Evolutionary conservation across 495 filamentous ascomycete genomes (phyloP), one percentile per base, ranked within the genome.

Genomic region (Lepraria neglecta): DNA sequence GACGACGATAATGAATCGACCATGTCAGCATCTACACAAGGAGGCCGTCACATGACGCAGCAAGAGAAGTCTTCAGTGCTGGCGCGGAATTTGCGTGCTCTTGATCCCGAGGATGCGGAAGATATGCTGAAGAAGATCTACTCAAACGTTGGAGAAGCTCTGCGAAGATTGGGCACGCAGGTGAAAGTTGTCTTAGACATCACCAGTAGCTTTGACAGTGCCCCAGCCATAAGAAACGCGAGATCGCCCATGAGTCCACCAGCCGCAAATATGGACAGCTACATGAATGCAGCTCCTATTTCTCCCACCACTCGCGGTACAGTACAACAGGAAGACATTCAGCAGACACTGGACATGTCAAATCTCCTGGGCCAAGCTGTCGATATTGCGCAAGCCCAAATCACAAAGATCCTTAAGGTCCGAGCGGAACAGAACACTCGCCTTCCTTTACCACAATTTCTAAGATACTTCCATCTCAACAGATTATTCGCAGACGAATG

Each of bases 111-210:
- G 21, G 90, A 91, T 73, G 89, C 94, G 0, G 94, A 99, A 74
- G 79, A 83, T n/a, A 81, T 97, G 65, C 78, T 97, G 10, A 78
- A 84, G 21, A 87, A 82, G 44, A 86, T 95, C 19, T 99, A 97
- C 69, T 85, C 89, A 5, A 83, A 87, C 6, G 87, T 96, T 28
- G 87, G 92, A 24, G 94, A 99, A 70, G 87, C 89, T 0, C 71
- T 97, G 58, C 80, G 94, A 58, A 81, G 94, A 68, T 74, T 97
- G 12, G 86, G 88, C 43, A 89, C 91, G 4, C 94, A 99, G 67
- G 88, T 92, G 24, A 99, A 99, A 72, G 85, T 97, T 21, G 74
- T 99, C n/a, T 78, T 99, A 19, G 94, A 99, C 70, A 88, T 96
- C 40, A 95, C 91, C 2, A 96, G 91, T 68, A 85, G 85, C 10